Percentiles rank a stretch among this genome's conserved stretches.
Evolutionary conservation across 352 stramenopile species (phyloP).

Genomic region (Globisporangium recalcitrans): DNA sequence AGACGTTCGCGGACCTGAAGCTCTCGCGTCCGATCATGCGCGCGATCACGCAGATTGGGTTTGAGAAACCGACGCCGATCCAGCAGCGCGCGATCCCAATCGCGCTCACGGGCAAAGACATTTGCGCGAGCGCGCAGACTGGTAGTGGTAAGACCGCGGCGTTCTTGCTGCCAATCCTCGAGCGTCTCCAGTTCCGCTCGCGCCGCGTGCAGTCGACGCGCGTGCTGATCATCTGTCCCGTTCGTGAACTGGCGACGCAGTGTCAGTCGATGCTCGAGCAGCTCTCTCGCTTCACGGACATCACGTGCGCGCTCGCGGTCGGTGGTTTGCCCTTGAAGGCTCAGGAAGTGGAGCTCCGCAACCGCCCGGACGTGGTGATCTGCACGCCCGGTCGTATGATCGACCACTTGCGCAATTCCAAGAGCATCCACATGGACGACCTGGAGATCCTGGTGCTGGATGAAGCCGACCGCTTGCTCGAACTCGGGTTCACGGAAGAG

Average conservation of each 20-base stretch:
- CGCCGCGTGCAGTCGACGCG: conserved; percentile 84
- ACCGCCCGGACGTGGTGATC: conserved; percentile 95
- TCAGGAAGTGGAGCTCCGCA: conserved; percentile 95
- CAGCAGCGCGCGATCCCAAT: conserved; percentile 93
- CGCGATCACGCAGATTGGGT: conserved; percentile 95
- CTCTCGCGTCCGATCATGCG: conserved; percentile 96
- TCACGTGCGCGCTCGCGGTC: conserved; percentile 91
- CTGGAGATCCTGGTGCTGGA: conserved; percentile 96
- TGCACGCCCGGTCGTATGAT: conserved; percentile 98
- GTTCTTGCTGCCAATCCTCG: conserved; percentile 97
- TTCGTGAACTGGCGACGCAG: conserved; percentile 96
- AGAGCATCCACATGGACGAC: conserved; percentile 96
- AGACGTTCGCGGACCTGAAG: conserved; percentile 95
- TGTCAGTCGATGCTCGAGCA: conserved; percentile 94
- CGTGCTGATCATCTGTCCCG: conserved; percentile 96
- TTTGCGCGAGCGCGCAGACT: conserved; percentile 96
- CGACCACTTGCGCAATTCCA: conserved; percentile 97
- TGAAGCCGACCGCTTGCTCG: conserved; percentile 94
- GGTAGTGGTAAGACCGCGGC: conserved; percentile 98
- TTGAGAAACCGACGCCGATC: conserved; percentile 94
- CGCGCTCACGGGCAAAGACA: conserved; percentile 93
- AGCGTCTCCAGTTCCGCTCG: conserved; percentile 94
- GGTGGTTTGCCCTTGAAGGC: conserved; percentile 87
- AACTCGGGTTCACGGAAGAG: conserved; percentile 98
- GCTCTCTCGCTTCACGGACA: conserved; percentile 94